phyloP scores from a whole-genome alignment of 345 rosid species.

The Sisymbrium altissimum region DNA sequence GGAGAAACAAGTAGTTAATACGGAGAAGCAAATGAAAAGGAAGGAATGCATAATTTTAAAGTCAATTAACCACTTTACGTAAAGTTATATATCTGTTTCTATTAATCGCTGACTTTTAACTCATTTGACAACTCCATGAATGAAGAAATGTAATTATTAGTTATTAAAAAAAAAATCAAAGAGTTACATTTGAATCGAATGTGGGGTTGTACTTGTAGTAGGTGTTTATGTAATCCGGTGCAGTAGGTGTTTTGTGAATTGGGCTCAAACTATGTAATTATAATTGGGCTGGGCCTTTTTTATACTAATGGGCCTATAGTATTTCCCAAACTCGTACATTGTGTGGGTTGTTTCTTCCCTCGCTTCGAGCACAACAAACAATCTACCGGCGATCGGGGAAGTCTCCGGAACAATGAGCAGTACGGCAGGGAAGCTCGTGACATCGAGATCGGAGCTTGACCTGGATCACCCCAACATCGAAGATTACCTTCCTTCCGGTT shows the following conservation, averaged over 20 bases:
- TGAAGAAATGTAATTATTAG: neutral
- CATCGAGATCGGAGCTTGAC: conserved; percentile 78
- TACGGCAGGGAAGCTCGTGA: conserved; percentile 40
- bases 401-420: conserved; percentile 15
- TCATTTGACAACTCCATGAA: neutral
- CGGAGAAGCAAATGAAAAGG: neutral
- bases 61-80: conserved; percentile 1
- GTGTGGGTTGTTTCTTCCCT: neutral
- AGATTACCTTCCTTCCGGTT: conserved; percentile 93
- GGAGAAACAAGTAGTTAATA: neutral
- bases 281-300: neutral
- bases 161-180: neutral
- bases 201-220: too few species aligned
- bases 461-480: conserved; percentile 85
- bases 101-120: neutral
- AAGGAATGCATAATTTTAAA: neutral
- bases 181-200: neutral
- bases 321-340: neutral
- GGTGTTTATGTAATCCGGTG: too few species aligned
- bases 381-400: conserved; percentile 21
- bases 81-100: neutral
- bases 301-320: neutral
- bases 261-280: neutral
- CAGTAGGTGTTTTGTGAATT: neutral
- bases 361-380: neutral